Evolutionary conservation across 2,329 filamentous ascomycete species (phyloP).

Genomic region (Claviceps sorghi): DNA sequence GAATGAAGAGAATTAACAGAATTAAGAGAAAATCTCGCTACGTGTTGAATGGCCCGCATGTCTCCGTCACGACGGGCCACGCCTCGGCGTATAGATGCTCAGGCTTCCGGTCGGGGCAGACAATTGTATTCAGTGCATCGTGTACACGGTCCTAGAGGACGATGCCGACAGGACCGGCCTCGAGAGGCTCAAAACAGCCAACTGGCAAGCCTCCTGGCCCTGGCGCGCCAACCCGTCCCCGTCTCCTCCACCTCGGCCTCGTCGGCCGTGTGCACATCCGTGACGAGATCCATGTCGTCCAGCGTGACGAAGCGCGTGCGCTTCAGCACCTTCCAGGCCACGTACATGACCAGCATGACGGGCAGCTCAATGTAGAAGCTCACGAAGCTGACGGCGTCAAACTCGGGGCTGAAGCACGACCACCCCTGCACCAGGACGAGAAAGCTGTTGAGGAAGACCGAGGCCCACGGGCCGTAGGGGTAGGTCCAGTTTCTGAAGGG

Average conservation of each 20-base stretch:
- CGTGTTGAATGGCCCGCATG: too few relatives aligned
- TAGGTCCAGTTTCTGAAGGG: conserved; percentile 56
- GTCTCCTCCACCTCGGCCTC: conserved; percentile 13
- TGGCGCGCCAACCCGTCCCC: conserved; percentile 33
- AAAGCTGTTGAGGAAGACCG: conserved; percentile 41
- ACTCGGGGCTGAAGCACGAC: conserved; percentile 45
- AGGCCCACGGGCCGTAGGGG: conserved; percentile 43
- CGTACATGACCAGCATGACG: conserved; percentile 46
- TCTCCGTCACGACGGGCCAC: too few relatives aligned
- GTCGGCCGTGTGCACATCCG: conserved; percentile 41
- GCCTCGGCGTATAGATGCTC: too few relatives aligned
- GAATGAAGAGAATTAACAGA: too few relatives aligned
- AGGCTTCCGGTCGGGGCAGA: too few relatives aligned
- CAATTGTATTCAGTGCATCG: too few relatives aligned
- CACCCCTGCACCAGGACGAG: conserved; percentile 51
- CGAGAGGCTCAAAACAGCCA: conserved; percentile 27
- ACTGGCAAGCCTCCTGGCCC: conserved; percentile 10
- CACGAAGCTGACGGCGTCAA: conserved; percentile 45
- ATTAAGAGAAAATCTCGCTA: too few relatives aligned
- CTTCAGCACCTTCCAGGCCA: conserved; percentile 58
- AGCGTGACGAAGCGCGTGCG: conserved; percentile 42
- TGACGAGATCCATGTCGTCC: conserved; percentile 47
- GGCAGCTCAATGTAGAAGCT: conserved; percentile 50
- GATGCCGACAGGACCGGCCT: too few relatives aligned
- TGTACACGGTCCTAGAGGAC: too few relatives aligned